Conservation (phyloP, 78 protist species). For the Isochrysis galbana region DNA sequence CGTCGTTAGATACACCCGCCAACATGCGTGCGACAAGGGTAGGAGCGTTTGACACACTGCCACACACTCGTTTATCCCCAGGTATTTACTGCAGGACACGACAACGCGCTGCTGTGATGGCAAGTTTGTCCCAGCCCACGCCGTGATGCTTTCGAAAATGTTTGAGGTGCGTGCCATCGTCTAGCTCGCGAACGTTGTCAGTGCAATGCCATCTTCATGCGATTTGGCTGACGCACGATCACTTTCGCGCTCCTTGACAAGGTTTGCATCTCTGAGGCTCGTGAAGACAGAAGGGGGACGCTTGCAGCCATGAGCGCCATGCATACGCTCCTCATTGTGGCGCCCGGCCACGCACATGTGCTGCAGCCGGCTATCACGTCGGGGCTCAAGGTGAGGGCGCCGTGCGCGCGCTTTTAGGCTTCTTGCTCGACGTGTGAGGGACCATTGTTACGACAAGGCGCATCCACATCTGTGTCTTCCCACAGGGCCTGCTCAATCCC, state of each 20-base stretch:
- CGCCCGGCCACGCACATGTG: neutral
- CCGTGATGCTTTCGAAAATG: neutral
- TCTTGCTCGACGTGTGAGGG: too few relatives aligned
- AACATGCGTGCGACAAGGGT: too few relatives aligned
- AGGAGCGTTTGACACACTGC: too few relatives aligned
- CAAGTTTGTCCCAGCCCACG: neutral
- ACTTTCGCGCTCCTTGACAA: neutral
- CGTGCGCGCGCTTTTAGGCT: neutral
- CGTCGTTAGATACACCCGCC: too few relatives aligned
- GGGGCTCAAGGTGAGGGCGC: neutral
- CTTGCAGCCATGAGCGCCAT: neutral
- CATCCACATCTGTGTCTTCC: too few relatives aligned
- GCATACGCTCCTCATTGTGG: neutral
- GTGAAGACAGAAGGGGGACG: neutral
- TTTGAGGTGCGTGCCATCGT: neutral
- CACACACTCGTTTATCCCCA: too few relatives aligned
- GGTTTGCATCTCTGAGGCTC: neutral
- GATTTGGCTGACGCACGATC: neutral
- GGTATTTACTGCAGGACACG: neutral
- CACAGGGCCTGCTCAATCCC: too few relatives aligned
- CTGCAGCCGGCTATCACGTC: neutral
- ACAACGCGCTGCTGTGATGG: too few relatives aligned
- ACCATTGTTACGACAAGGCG: too few relatives aligned
- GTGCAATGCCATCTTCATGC: neutral
- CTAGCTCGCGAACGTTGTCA: neutral